Evolutionary conservation across 176 grass and related monocot genomes (phyloP).

Genomic region (Miscanthus lutarioriparius): DNA sequence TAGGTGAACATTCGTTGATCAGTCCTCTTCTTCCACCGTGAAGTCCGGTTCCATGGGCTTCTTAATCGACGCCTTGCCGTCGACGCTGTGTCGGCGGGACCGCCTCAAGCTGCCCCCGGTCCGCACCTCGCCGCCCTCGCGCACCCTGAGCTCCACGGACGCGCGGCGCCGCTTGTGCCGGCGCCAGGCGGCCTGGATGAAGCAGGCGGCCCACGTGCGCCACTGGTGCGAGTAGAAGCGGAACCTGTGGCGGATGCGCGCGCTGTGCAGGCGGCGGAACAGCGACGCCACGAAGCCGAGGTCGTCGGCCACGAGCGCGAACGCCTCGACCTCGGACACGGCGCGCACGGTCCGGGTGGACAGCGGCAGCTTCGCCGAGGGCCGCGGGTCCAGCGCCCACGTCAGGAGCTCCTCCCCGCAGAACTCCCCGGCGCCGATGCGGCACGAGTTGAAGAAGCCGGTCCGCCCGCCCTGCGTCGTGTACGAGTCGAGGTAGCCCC

Average conservation of each 20-base stretch:
- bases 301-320: conserved; percentile 88
- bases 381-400: conserved; percentile 85
- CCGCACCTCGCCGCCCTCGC: conserved; percentile 3
- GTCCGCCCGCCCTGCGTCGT: conserved; percentile 84
- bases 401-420: conserved; percentile 96
- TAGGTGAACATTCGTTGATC: background rate
- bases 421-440: conserved; percentile 86
- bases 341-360: conserved; percentile 90
- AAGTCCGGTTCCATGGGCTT: conserved; percentile 88
- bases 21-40: conserved; percentile 55
- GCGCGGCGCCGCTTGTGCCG: conserved; percentile 57
- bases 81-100: conserved; percentile 28
- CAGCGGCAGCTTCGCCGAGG: conserved; percentile 51
- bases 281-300: conserved; percentile 78
- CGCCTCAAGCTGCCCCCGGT: conserved; percentile 8
- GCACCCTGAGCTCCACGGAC: conserved; percentile 62
- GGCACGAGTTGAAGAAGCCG: conserved; percentile 95
- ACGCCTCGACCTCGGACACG: conserved; percentile 89
- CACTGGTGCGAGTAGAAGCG: conserved; percentile 95
- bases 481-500: conserved; percentile 81
- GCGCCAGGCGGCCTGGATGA: conserved; percentile 92
- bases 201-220: conserved; percentile 91
- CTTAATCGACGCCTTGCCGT: conserved; percentile 46
- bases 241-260: conserved; percentile 75
- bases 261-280: conserved; percentile 87